Percentiles rank a stretch among this genome's conserved stretches.
Evolutionary conservation across 2,329 filamentous ascomycete genomes (phyloP).

Genomic region (Fusarium sp.): DNA sequence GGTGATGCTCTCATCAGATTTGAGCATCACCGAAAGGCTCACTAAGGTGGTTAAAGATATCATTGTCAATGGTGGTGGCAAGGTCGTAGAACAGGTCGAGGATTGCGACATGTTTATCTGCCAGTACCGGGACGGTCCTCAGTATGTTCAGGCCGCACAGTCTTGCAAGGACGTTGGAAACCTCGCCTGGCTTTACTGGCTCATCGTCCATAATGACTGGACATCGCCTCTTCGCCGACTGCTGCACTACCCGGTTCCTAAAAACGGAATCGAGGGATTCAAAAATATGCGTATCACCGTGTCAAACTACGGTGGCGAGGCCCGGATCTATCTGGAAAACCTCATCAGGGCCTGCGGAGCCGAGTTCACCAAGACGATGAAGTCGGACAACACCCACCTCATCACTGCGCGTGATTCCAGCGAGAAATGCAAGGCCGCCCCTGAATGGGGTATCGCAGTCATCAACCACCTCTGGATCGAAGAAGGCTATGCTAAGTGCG

Average conservation of each 20-base stretch:
- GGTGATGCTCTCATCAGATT: constrained; percentile 81
- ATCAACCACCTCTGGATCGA: constrained; percentile 98
- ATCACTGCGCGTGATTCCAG: constrained; percentile 90
- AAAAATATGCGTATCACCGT: constrained; percentile 81
- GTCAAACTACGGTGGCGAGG: constrained; percentile 96
- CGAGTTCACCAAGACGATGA: constrained; percentile 94
- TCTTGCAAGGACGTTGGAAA: constrained; percentile 88
- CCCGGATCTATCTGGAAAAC: constrained; percentile 92
- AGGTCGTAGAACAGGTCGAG: constrained; percentile 71
- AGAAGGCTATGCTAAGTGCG: constrained; percentile 93
- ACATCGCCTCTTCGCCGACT: constrained; percentile 84
- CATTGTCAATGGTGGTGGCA: constrained; percentile 77
- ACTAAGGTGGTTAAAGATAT: constrained; percentile 75
- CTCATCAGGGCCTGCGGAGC: constrained; percentile 86
- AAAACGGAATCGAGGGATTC: constrained; percentile 82
- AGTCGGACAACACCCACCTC: constrained; percentile 93
- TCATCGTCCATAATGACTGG: constrained; percentile 91
- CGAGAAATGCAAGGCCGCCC: constrained; percentile 92
- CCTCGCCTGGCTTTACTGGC: constrained; percentile 90
- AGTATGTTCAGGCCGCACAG: constrained; percentile 82
- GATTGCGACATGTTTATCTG: constrained; percentile 87
- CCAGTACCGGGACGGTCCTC: constrained; percentile 82
- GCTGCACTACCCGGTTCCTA: constrained; percentile 89
- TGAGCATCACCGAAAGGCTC: constrained; percentile 76
- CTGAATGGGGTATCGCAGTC: constrained; percentile 90